Base-by-base conservation (phyloP, 768 basidiomycete genomes). In the Termitomyces sp. region DNA sequence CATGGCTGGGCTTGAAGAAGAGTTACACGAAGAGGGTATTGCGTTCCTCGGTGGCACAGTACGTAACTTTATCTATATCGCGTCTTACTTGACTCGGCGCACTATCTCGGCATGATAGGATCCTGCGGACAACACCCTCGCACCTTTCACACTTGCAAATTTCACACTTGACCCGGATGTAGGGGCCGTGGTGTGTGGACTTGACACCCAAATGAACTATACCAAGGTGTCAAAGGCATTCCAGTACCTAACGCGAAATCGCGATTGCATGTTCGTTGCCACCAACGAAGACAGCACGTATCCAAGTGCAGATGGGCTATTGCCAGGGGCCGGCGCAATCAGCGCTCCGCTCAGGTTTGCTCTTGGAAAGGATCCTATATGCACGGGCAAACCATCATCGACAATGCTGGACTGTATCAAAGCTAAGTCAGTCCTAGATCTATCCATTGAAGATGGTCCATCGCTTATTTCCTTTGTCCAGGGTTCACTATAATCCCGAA, bases 251-350 rank as follows among this genome's bases (percentile, higher is more conserved):
- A 86, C 82, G 43, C 82, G 85, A n/a, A 88, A 92, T 73, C 81
- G 85, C 20, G 86, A 75, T 23, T 93, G 91, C 66, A 81, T 80
- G 38, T 98, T 98, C 74, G 82, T 99, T 60, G 88, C 85, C 40
- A 98, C 96, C 3, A 98, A 98, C 69, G 88, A 88, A 55, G 96
- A 98, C 68, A 88, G 91, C 63, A 98, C 94, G 14, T 98, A 84
- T 76, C 97, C 95, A 5, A 81, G 79, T 65, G 77, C 82, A 46
- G 82, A 85, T 56, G 79, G 83, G 4, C 74, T 91, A 9, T 83
- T 94, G 55, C 95, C 94, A 30, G 95, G 95, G 61, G 85, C 90
- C 4, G 96, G 96, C 8, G 76, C 91, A 1, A 77, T 98, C 62
- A 89, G 87, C 55, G 91, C 93, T 0, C 90, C 94, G 5, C 77